Evolutionary conservation across 495 filamentous ascomycete species (phyloP).

Genomic region (Neurospora sp.): DNA sequence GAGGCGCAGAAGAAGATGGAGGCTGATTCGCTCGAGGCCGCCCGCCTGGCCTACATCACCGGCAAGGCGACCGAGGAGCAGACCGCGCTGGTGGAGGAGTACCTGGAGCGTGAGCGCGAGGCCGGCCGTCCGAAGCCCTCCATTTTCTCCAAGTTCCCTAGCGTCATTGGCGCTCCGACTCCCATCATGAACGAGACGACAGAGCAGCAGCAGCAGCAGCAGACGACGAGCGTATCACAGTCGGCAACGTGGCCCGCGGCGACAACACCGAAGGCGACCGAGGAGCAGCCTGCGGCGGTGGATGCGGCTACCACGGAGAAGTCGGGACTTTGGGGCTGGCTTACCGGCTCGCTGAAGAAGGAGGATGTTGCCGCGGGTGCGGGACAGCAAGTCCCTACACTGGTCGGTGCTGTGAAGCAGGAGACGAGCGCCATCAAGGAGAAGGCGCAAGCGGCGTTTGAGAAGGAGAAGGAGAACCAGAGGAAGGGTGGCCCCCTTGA

Average conservation of each 20-base stretch:
- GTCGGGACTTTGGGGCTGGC: conserved; percentile 22
- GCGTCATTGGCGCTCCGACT: conserved; percentile 17
- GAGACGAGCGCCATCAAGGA: conserved; percentile 18
- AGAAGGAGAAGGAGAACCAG: conserved; percentile 40
- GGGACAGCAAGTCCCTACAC: conserved; percentile 21
- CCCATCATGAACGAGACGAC: background rate
- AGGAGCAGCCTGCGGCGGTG: conserved; percentile 22
- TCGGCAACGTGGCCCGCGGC: conserved; percentile 8
- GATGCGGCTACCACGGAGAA: conserved; percentile 11
- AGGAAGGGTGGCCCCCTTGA: conserved; percentile 39
- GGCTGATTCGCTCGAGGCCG: conserved; percentile 39
- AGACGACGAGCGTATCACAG: conserved; percentile 4
- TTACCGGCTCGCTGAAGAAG: conserved; percentile 43
- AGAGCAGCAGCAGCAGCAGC: background rate
- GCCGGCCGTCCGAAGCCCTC: conserved; percentile 11
- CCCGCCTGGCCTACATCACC: conserved; percentile 49
- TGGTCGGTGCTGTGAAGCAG: conserved; percentile 27
- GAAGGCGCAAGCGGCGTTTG: conserved; percentile 38
- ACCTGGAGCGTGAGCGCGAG: conserved; percentile 19
- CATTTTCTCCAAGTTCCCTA: conserved; percentile 26
- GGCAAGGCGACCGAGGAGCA: conserved; percentile 54
- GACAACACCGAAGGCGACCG: conserved; percentile 5
- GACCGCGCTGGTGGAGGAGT: conserved; percentile 38
- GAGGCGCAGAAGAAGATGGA: conserved; percentile 51
- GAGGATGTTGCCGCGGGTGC: conserved; percentile 35